Percentiles rank a stretch among this genome's conserved stretches.
Evolutionary conservation across 2,329 filamentous ascomycete species (phyloP).

Genomic region (Aspergillus sp.): DNA sequence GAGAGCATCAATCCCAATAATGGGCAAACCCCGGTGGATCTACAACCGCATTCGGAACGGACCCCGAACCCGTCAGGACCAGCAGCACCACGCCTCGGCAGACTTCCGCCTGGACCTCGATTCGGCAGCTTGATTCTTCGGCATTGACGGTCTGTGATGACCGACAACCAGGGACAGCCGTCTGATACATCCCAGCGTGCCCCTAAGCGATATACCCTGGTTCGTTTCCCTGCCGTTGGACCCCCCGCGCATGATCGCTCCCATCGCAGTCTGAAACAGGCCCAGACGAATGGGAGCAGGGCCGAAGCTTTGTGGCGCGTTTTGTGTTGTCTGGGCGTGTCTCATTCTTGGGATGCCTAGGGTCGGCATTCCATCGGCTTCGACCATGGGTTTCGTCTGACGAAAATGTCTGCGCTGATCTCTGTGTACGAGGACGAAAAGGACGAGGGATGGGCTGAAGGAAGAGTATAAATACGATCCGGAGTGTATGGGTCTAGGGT

Average conservation of each 20-base stretch:
- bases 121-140: not conserved
- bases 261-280: constrained; percentile 2
- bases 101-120: not conserved
- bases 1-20: not conserved
- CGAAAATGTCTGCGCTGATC: not conserved
- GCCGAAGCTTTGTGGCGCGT: not conserved
- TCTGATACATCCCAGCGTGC: not conserved
- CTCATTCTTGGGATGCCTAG: not conserved
- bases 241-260: not conserved
- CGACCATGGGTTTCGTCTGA: not conserved
- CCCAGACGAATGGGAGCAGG: not conserved
- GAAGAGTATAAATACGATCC: not conserved
- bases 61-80: not conserved
- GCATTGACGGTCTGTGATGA: not conserved
- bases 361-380: not conserved
- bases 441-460: not conserved
- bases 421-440: not conserved
- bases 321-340: not conserved
- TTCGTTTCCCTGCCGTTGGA: not conserved
- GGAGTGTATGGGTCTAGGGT: not conserved
- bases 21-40: not conserved
- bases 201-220: not conserved
- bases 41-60: not conserved
- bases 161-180: not conserved
- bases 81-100: not conserved